Evolutionary conservation across 2,329 filamentous ascomycete species (phyloP).

Genomic region (Fusarium tricinctum): DNA sequence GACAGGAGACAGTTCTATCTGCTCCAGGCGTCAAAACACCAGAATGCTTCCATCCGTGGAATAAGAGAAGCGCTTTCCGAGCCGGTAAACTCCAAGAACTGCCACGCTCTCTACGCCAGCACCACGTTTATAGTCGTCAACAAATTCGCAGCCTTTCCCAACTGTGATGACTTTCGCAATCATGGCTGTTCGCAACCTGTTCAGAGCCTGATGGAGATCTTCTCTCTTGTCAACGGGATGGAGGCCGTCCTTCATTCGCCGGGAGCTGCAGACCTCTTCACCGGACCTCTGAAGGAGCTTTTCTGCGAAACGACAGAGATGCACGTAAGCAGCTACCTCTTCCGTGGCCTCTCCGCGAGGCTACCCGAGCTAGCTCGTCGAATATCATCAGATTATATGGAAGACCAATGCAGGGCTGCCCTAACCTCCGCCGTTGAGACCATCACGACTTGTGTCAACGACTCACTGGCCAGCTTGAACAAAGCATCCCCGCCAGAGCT

Average conservation of each 20-base stretch:
- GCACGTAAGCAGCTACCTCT: not conserved
- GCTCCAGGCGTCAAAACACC: constrained; percentile 33
- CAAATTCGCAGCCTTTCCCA: constrained; percentile 36
- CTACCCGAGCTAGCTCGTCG: constrained; percentile 22
- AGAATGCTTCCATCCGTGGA: constrained; percentile 30
- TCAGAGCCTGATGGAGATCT: constrained; percentile 30
- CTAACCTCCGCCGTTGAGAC: not conserved
- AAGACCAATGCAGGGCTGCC: not conserved
- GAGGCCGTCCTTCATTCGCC: constrained; percentile 20
- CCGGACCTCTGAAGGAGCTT: constrained; percentile 18
- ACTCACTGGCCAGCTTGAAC: not conserved
- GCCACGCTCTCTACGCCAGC: constrained; percentile 31
- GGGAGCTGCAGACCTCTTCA: not conserved
- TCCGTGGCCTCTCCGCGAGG: not conserved
- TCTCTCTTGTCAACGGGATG: constrained; percentile 35
- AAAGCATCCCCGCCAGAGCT: constrained; percentile 26
- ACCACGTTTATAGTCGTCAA: constrained; percentile 34
- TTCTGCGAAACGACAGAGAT: not conserved
- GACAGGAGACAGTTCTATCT: constrained; percentile 25
- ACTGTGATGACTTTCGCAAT: constrained; percentile 25
- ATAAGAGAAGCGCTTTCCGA: constrained; percentile 25
- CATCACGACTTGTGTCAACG: not conserved
- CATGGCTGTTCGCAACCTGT: constrained; percentile 21
- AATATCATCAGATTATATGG: constrained; percentile 13
- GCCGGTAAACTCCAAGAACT: constrained; percentile 12